Evolutionary conservation across 2,329 filamentous ascomycete species (phyloP).

Genomic region (Gyromitra esculenta): DNA sequence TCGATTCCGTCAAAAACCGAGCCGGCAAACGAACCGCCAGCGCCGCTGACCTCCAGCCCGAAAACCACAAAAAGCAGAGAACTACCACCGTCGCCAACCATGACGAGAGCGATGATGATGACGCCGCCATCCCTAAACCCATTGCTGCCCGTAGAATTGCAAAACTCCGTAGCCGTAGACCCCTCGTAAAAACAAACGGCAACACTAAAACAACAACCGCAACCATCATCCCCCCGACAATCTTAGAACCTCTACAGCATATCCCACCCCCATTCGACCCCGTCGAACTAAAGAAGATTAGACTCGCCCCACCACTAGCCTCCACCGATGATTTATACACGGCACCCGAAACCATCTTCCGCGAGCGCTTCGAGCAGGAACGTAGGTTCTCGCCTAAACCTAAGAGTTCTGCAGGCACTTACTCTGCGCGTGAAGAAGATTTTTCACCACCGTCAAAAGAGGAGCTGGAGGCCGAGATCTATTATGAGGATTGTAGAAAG

Average conservation of each 20-base stretch:
- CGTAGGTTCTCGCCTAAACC: slow-evolving; percentile 17
- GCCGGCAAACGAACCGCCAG: slow-evolving; percentile 22
- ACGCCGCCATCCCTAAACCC: slow-evolving; percentile 4
- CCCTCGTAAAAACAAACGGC: slow-evolving; percentile 12
- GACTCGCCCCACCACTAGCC: slow-evolving; percentile 8
- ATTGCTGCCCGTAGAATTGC: slow-evolving; percentile 23
- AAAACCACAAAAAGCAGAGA: slow-evolving; percentile 23
- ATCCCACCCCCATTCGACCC: slow-evolving; percentile 47
- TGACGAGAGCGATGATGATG: not conserved
- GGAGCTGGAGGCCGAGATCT: slow-evolving; percentile 37
- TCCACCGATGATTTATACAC: not conserved
- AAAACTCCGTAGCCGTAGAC: slow-evolving; percentile 13
- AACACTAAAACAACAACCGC: slow-evolving; percentile 6
- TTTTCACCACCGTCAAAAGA: slow-evolving; percentile 19
- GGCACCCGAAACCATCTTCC: slow-evolving; percentile 27
- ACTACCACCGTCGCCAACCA: not conserved
- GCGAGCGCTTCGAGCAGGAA: slow-evolving; percentile 12
- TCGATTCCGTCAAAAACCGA: slow-evolving; percentile 4
- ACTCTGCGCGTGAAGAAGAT: slow-evolving; percentile 19
- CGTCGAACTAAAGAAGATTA: slow-evolving; percentile 46
- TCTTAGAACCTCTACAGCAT: slow-evolving; percentile 28
- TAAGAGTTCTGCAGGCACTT: not conserved
- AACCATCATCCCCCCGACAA: slow-evolving; percentile 20
- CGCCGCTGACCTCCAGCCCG: not conserved
- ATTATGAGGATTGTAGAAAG: slow-evolving; percentile 36